Evolutionary conservation across 1,139 yeast genomes (phyloP), one percentile per base, ranked within the genome.

Genomic region (Kazachstania sp.): DNA sequence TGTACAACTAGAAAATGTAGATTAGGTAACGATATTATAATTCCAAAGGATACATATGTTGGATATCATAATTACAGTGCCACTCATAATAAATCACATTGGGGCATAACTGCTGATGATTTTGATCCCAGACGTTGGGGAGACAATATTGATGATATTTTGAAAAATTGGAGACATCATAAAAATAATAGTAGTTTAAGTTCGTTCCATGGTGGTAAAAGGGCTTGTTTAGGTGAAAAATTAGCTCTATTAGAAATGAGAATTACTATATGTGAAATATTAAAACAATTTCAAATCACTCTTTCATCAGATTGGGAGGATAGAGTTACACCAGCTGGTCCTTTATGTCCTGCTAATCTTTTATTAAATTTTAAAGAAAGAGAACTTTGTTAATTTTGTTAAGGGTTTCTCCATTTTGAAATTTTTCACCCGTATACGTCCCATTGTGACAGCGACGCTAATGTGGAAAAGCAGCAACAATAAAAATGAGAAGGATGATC

Each of bases 51-150:
- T 1, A 67, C 68, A 0, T 76, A 76, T 54, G 77, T 81, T 11
- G 84, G 83, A 0, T 79, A 79, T 58, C 74, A 79, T 54, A 77
- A 75, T 51, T 74, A 70, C 58, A 79, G 75, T 4, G 72, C 83
- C 1, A 81, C 81, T 8, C 72, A 82, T 48, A 76, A 76, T 52
- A 50, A 61, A 2, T 51, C 54, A 2, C 66, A 69, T 28, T 81
- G 85, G 82, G 81, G 81, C 2, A 31, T 54, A 2, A 71, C 72
- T 42, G 72, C 81, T 1, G 69, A 74, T 41, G 60, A 51, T 12
- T 81, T 80, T 57, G 53, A 55, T 2, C 84, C 86, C 0, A 71
- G 65, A 45, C 66, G 87, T 45, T 81, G 87, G 87, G 83, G 83
- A 0, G 23, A 13, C 0, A 58, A 62, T 0, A 55, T 61, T 2